Evolutionary conservation across 164 flowering plant species (phyloP), one percentile per base, ranked within the genome.

Genomic region (Sextonia rubra): DNA sequence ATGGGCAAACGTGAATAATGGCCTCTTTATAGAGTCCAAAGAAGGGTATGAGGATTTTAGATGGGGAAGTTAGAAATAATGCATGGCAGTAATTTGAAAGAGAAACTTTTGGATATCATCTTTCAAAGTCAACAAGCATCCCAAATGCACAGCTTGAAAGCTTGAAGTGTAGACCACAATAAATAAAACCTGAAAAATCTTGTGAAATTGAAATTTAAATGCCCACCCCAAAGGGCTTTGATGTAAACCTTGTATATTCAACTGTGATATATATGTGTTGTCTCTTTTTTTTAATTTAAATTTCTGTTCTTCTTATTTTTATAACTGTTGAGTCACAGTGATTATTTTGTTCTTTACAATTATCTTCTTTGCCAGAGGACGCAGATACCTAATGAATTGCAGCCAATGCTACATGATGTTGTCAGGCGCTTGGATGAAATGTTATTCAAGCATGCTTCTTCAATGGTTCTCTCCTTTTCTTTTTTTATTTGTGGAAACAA

Each of bases 381-480:
- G 17, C 64, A 25, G 29, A 12, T 62, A 22, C 3, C 72, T 61
- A 49, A 55, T 25, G 78, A 75, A 66, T 73, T 66, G 78, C 80
- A 72, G 67, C 52, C 60, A 48, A 88, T 68, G 84, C 29, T 86
- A 37, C 52, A 47, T 27, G 97, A 88, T 78, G 58, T 95, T 78
- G 89, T 82, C 26, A 91, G 71, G 77, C 92, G 93, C 56, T 72
- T 91, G 74, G 98, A 91, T 74, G 96, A 87, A 66, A 78, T 81
- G 20, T 72, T 95, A 11, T 87, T 83, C 61, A 91, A 79, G 73
- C 63, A 11, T 67, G 90, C 98, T 73, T 2, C 61, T 23, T 69
- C 91, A 71, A 81, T 81, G 95, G 99, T 95, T 37, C 69, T 72
- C 60, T 29, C 25, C 25, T 7, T 24, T 55, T 62, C 47, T 47